Evolutionary conservation across 108 stramenopile genomes (phyloP).

Genomic region (Chaetoceros tenuissimus): DNA sequence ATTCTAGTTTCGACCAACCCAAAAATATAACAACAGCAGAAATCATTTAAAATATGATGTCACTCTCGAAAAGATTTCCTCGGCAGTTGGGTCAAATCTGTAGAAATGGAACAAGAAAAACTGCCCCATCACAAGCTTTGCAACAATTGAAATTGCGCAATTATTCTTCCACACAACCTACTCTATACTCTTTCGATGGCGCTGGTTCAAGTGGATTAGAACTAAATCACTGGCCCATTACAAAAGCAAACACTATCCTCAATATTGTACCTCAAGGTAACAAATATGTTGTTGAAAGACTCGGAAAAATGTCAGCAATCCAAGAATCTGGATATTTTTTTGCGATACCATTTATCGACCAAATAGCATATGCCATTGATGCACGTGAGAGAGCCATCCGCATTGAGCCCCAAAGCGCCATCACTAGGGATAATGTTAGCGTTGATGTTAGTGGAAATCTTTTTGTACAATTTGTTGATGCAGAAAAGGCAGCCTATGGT

Average conservation of each 20-base stretch:
- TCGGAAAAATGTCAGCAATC: conserved; percentile 83
- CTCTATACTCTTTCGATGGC: background rate
- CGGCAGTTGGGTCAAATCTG: no score
- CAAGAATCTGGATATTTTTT: conserved; percentile 90
- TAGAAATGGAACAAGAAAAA: no score
- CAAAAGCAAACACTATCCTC: conserved; percentile 80
- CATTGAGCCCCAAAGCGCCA: conserved; percentile 88
- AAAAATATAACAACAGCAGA: no score
- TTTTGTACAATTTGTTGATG: conserved; percentile 88
- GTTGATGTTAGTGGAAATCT: conserved; percentile 97
- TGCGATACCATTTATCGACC: conserved; percentile 89
- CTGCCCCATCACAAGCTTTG: no score
- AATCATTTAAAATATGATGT: no score
- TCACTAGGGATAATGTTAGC: conserved; percentile 95
- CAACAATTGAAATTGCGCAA: no score
- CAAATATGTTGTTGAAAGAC: conserved; percentile 90
- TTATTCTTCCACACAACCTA: background rate
- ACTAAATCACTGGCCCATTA: conserved; percentile 66
- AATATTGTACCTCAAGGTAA: conserved; percentile 91
- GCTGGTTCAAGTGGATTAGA: background rate
- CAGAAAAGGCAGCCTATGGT: conserved; percentile 92
- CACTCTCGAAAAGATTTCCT: no score
- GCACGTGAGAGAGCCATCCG: conserved; percentile 90
- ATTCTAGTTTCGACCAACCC: no score
- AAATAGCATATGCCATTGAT: conserved; percentile 91